Conservation (phyloP, 1,284 basidiomycete species). For the Sporisorium iseilematis-ciliati region DNA sequence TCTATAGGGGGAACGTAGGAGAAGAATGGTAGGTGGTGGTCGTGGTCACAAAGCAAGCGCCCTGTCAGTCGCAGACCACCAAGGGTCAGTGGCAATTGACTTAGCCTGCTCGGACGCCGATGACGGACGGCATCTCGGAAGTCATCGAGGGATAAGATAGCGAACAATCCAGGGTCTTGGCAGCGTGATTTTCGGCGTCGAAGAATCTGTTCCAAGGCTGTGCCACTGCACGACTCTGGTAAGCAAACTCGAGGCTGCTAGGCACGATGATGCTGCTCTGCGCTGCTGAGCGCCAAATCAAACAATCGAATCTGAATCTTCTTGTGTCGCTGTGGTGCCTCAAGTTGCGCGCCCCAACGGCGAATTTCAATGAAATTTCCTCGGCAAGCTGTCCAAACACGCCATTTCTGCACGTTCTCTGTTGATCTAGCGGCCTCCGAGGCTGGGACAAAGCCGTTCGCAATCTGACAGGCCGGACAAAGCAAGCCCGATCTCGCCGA, state of each 20-base stretch:
- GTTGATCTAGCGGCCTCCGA: no score
- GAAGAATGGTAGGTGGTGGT: neutral
- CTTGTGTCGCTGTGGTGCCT: no score
- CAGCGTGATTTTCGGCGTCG: neutral
- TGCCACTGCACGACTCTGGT: neutral
- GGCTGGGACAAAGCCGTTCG: no score
- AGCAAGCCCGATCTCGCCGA: no score
- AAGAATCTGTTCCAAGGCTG: neutral
- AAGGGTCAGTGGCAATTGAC: neutral
- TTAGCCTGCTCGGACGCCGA: neutral
- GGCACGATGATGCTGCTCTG: slow-evolving; percentile 18
- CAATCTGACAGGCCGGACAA: no score
- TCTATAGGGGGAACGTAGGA: neutral
- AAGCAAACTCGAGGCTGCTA: neutral
- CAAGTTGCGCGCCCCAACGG: neutral
- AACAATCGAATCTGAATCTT: no score
- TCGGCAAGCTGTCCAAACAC: neutral
- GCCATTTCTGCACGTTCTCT: neutral
- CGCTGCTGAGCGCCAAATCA: neutral
- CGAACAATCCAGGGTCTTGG: slow-evolving; percentile 26
- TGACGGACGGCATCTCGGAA: slow-evolving; percentile 21
- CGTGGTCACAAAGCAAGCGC: neutral
- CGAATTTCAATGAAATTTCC: slow-evolving; percentile 15
- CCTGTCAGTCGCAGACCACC: no score
- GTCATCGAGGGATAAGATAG: slow-evolving; percentile 10